Base-by-base conservation (phyloP, 2,329 filamentous ascomycete genomes). In the Trichoderma endophyticum region DNA sequence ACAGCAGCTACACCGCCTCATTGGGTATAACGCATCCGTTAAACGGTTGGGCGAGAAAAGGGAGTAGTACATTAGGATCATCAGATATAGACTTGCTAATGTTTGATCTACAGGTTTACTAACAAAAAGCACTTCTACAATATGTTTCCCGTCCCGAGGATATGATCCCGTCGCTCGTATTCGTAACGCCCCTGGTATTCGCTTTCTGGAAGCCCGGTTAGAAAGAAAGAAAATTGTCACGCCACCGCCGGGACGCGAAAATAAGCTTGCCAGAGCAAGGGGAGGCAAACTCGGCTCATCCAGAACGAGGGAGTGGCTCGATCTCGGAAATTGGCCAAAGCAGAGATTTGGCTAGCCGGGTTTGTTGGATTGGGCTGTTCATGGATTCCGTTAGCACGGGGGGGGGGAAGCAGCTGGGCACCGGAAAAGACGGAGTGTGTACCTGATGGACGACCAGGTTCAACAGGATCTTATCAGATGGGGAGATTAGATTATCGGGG, bases 391-490 rank as follows among this genome's bases (percentile, higher is more conserved):
- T 48, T 48, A 39, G 36, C 6, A 36, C 5, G 14, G 34, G 14
- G 34, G 30, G 4, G 34, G 28, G 28, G 6, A 15, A 5, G 18
- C n/a, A 51, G 43, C 43, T 51, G 43, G n/a, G n/a, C 43, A 48
- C 43, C 43, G 43, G 14, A 36, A 15, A 3, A 36, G 12, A 36
- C 34, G 34, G 34, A 36, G 12, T 36, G 12, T 11, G 43, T n/a
- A n/a, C 43, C n/a, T 48, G n/a, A 21, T 51, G n/a, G n/a, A 26
- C 34, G 15, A n/a, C 32, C 14, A 8, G 60, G 34, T 1, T 15
- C 48, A 28, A 32, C 21, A 24, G 1, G 57, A 69, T 69, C 66
- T 69, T 69, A 69, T 69, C 66, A 69, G 66, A 69, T 69, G 66
- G 36, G 51, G 21, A 69, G 56, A 69, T 69, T 69, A 69, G 66